Conservation (phyloP, 805 yeast species). For the Phaffomyces antillensis region DNA sequence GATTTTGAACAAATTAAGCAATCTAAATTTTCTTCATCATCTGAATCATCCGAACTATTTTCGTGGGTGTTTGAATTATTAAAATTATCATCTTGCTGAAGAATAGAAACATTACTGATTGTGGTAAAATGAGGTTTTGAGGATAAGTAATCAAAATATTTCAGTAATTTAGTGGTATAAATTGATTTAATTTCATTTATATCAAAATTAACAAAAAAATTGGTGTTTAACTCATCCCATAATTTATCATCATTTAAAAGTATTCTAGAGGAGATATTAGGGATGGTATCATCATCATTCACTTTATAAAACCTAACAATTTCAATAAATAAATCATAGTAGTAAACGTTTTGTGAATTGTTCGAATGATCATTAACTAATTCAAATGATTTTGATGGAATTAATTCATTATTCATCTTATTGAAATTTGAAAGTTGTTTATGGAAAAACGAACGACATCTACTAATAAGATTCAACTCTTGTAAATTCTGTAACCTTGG, state of each 20-base stretch:
- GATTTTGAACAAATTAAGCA: slow-evolving; percentile 43
- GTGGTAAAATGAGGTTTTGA: slow-evolving; percentile 18
- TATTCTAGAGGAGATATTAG: slow-evolving; percentile 7
- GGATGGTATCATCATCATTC: not conserved
- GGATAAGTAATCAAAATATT: slow-evolving; percentile 16
- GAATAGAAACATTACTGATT: slow-evolving; percentile 23
- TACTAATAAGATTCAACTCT: slow-evolving; percentile 54
- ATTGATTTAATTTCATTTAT: not conserved
- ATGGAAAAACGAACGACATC: slow-evolving; percentile 56
- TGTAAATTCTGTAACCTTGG: slow-evolving; percentile 62
- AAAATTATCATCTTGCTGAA: slow-evolving; percentile 17
- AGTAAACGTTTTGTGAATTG: slow-evolving; percentile 17
- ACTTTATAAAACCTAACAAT: slow-evolving; percentile 21
- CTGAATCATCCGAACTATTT: slow-evolving; percentile 14
- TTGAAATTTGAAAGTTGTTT: slow-evolving; percentile 54
- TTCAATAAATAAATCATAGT: slow-evolving; percentile 34
- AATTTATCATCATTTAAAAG: slow-evolving; percentile 15
- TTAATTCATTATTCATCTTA: slow-evolving; percentile 31
- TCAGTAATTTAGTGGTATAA: slow-evolving; percentile 7
- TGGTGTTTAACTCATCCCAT: slow-evolving; percentile 19
- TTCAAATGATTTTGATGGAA: slow-evolving; percentile 11
- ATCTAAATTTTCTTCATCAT: slow-evolving; percentile 18
- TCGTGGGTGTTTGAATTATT: slow-evolving; percentile 15
- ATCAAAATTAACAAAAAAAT: not conserved
- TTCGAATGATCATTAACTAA: not conserved